Evolutionary conservation across 2,329 filamentous ascomycete genomes (phyloP), one percentile per base, ranked within the genome.

Genomic region (Gnomoniopsis sp.): DNA sequence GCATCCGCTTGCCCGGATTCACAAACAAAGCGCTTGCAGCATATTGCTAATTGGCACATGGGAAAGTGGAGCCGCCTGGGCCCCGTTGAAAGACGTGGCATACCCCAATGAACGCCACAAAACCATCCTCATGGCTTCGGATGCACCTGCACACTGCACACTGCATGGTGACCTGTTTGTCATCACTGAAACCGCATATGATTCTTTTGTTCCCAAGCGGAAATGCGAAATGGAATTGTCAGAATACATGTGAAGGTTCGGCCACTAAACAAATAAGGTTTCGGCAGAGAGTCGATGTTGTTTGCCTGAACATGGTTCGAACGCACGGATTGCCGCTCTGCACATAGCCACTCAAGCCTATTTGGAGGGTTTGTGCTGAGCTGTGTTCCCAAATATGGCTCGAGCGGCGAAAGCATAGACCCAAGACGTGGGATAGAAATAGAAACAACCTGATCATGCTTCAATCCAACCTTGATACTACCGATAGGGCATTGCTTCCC

Each of bases 31-130:
- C 60, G 60, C 60, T 62, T 62, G 57, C 57, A 62, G 49, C 38
- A 59, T 41, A 38, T 59, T 46, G 44, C 53, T 52, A 56, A 62
- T 62, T 62, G 60, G 60, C 54, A 54, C 51, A 50, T 43, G 55
- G 55, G 46, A 26, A 47, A 26, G 36, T 26, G 59, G 46, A 56
- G 38, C 47, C 46, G 22, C 33, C 12, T 17, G 22, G 47, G 14
- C 38, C 21, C 6, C 21, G 23, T 8, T 30, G 54, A 50, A 17
- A 15, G 23, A 38, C 52, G 55, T 57, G 55, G 55, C 48, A 57
- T 38, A 47, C 55, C 55, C 59, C 55, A 61, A 58, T 61, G 41
- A 52, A 34, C 41, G 53, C 48, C 34, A 36, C 34, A 22, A 15
- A 38, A 33, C 33, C 22, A 21, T 43, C 34, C 43, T 44, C 36